Conservation (phyloP, 2,329 filamentous ascomycete genomes). For the Tolypocladium inflatum region DNA sequence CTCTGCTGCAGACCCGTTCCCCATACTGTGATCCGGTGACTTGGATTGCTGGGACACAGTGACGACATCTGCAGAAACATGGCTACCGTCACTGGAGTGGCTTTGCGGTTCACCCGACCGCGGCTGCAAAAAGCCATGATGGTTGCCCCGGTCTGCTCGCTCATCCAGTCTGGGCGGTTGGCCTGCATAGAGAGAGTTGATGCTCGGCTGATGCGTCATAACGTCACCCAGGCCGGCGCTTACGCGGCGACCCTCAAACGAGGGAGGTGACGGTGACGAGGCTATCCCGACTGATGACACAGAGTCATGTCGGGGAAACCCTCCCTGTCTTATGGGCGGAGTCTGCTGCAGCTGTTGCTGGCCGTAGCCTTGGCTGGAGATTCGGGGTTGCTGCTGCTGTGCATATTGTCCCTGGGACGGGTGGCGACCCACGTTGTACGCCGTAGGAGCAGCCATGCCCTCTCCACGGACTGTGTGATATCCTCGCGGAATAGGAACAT, state of each 20-base stretch:
- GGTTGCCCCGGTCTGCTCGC: neutral
- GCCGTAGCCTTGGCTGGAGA: constrained; percentile 3
- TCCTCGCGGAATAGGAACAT: constrained; percentile 26
- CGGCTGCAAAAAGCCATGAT: neutral
- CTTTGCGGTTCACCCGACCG: neutral
- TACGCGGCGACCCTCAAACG: neutral
- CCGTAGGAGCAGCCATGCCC: constrained; percentile 17
- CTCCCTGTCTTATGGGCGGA: constrained; percentile 2
- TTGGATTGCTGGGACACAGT: constrained; percentile 1
- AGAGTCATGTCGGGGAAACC: neutral
- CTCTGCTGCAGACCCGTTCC: neutral
- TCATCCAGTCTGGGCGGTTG: neutral
- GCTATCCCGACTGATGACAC: constrained; percentile 2
- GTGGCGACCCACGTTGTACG: constrained; percentile 14
- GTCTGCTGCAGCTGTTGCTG: neutral
- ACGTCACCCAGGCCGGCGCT: neutral
- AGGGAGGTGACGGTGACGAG: neutral
- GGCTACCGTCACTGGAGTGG: neutral
- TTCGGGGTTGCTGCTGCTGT: constrained; percentile 6
- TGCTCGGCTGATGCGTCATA: neutral
- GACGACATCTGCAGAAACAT: neutral
- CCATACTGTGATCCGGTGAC: neutral
- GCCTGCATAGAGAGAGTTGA: neutral
- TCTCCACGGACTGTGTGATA: constrained; percentile 28
- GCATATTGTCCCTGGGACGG: constrained; percentile 1